Evolutionary conservation across 768 basidiomycete species (phyloP), one percentile per base, ranked within the genome.

Genomic region (Candolleomyces aberdarensis): DNA sequence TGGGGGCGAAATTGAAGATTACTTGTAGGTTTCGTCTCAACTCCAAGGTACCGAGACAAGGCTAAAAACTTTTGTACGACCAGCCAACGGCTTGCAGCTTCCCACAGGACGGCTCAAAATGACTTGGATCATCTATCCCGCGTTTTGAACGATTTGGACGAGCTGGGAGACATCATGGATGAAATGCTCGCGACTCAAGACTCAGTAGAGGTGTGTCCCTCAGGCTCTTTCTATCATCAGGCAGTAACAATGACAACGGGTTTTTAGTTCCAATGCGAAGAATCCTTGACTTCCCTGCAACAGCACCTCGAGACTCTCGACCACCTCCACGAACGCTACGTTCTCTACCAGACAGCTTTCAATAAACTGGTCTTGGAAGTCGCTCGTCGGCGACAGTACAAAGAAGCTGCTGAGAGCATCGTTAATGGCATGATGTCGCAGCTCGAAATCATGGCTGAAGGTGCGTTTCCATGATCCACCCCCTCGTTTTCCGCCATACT

Each of bases 141-240:
- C 39, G 80, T 78, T 14, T 72, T 94, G 31, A 80, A 85, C 54
- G 84, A 90, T 65, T 77, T 94, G 19, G 90, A 93, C 51, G 86
- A 88, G 64, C 79, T 94, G 3, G 92, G 86, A 1, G 85, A 88
- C 19, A 89, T 92, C 56, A 91, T 94, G 86, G 76, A 78, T 0
- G 87, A 88, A 56, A 91, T 94, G 88, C 71, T 94, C 5, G 78
- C 81, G 47, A 82, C 79, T 14, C 90, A 92, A 68, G 83, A 89
- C 57, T 72, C 73, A 6, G 82, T 91, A 6, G 89, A 93, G 81
- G 90, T 89, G 53, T 17, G 74, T 63, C 26, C 14, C 40, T 39
- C 50, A 26, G 15, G 40, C 19, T n/a, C 17, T 32, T 36, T 31
- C 40, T 49, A 22, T 39, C 20, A 56, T 40, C 14, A 47, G 44